Base-by-base conservation (phyloP, 768 basidiomycete species). In the Strobilomyces dryophilus region DNA sequence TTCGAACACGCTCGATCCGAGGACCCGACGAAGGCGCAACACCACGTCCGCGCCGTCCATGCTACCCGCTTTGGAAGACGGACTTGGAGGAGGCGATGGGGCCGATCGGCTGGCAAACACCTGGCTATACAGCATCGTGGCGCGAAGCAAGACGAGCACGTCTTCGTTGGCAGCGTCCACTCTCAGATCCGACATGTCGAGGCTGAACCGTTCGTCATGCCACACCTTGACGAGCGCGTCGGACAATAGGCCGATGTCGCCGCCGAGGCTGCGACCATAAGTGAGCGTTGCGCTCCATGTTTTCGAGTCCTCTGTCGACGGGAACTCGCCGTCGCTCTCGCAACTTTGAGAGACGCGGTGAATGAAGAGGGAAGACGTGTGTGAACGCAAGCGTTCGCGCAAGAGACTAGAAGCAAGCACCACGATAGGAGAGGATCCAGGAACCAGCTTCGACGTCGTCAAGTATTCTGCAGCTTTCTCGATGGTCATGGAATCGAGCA, bases 221-320 rank as follows among this genome's bases (percentile, higher is more conserved):
- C 82, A 82, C 49, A 82, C 74, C 45, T 77, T 73, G 66, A 87
- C 85, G 27, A 89, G 72, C 7, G 71, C 61, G 57, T 75, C 72
- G 1, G 79, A 85, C 15, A 90, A 71, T 49, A 76, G 69, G 4
- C 75, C 76, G 0, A 81, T 76, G 11, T 66, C 61, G 1, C 86
- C 87, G 3, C 87, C 85, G 7, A 91, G 76, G 49, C 82, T 80
- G 43, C 74, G 75, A 20, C 85, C 84, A 24, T 81, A 80, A 8
- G 79, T 78, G 36, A 89, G 66, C 0, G 83, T 82, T 31, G 67
- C 71, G 48, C 69, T 66, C 66, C 77, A 74, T 56, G 76, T 76
- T 36, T 70, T 66, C n/a, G 55, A 56, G 54, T 62, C 55, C 34
- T 64, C 55, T 58, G 61, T 53, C n/a, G 58, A 49, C 4, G 52